Conservation (phyloP, 352 stramenopile genomes). For the Phytophthora melonis region DNA sequence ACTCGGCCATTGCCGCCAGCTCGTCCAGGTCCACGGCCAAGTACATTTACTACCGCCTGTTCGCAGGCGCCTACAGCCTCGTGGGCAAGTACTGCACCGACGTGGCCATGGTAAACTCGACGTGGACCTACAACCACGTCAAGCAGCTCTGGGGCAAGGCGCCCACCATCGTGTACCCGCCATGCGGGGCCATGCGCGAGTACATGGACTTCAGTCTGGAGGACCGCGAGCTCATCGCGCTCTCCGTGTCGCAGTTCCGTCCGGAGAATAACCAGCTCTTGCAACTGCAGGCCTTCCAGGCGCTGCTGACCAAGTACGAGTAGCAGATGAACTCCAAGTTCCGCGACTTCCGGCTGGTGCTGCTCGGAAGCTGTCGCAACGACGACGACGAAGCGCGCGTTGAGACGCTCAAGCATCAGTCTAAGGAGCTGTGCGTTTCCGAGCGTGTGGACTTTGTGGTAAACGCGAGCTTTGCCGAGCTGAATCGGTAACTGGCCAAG, state of each 20-base stretch:
- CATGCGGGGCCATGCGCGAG: conserved; percentile 92
- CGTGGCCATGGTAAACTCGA: conserved; percentile 98
- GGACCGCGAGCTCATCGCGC: conserved; percentile 76
- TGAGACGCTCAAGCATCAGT: conserved; percentile 83
- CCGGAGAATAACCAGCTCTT: conserved; percentile 99
- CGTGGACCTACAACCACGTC: conserved; percentile 98
- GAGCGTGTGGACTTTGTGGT: conserved; percentile 94
- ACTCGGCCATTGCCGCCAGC: conserved; percentile 81
- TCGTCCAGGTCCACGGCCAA: conserved; percentile 91
- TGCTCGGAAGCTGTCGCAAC: conserved; percentile 97
- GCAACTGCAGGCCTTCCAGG: conserved; percentile 92
- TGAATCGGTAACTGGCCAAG: conserved; percentile 90
- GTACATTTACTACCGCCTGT: conserved; percentile 96
- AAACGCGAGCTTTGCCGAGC: conserved; percentile 94
- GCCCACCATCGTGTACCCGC: conserved; percentile 94
- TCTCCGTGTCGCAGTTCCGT: conserved; percentile 98
- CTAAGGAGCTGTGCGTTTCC: conserved; percentile 76
- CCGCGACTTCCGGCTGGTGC: conserved; percentile 91
- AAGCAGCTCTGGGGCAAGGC: conserved; percentile 90
- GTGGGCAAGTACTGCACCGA: conserved; percentile 87
- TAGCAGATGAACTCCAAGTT: conserved; percentile 52
- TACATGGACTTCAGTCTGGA: conserved; percentile 75
- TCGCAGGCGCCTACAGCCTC: conserved; percentile 93
- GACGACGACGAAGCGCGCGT: conserved; percentile 93
- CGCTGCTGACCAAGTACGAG: conserved; percentile 65